phyloP scores from a whole-genome alignment of 495 filamentous ascomycete species.

The Oidiodendron maius region DNA sequence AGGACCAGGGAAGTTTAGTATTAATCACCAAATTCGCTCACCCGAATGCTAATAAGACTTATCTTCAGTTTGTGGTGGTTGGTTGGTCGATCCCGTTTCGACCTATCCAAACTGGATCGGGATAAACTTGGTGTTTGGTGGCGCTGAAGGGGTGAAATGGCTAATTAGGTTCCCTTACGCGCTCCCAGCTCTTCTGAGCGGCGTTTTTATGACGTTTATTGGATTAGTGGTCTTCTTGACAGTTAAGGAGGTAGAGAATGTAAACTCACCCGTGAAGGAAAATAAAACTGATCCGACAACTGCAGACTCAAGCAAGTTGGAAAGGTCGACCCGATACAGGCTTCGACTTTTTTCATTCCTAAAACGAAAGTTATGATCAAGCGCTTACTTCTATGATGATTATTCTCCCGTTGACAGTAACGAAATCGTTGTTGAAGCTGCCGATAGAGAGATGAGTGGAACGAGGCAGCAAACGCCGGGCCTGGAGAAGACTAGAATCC shows the following conservation, averaged over 20 bases:
- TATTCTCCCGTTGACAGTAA: no score
- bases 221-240: constrained; percentile 51
- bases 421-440: no score
- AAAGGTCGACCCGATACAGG: no score
- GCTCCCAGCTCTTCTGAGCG: constrained; percentile 65
- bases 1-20: constrained; percentile 37
- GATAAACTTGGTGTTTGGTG: constrained; percentile 52
- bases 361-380: no score
- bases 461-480: no score
- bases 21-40: no score
- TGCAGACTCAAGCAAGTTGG: no score
- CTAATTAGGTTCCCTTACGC: constrained; percentile 65
- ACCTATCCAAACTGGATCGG: constrained; percentile 46
- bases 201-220: constrained; percentile 51
- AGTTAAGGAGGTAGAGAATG: constrained; percentile 69
- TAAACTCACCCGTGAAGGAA: constrained; percentile 35
- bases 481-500: no score
- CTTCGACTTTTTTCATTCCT: no score
- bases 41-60: constrained; percentile 31
- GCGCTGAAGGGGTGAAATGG: constrained; percentile 54
- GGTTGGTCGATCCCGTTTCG: constrained; percentile 65
- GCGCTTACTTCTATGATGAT: no score
- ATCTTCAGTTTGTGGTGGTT: constrained; percentile 55
- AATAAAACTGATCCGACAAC: no score
- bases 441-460: no score